phyloP scores from a whole-genome alignment of 805 yeast species.

The Brettanomyces custersianus region DNA sequence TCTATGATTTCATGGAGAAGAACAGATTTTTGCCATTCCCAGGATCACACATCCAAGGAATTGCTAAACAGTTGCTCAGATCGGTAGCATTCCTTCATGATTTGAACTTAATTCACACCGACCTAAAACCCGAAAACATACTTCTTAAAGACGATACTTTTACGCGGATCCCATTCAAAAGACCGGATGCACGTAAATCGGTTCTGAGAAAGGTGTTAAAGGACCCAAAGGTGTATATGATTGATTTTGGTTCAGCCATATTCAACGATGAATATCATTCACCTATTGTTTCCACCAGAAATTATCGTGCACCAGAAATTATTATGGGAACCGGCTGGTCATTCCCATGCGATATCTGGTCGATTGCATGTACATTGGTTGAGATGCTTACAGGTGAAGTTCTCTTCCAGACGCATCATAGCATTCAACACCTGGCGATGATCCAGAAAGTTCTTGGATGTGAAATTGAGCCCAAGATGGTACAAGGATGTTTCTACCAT shows the following conservation, averaged over 20 bases:
- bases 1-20: conserved; percentile 82
- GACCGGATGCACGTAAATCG: conserved; percentile 12
- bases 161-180: conserved; percentile 27
- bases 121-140: conserved; percentile 92
- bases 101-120: conserved; percentile 87
- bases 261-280: conserved; percentile 93
- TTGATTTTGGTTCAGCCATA: conserved; percentile 96
- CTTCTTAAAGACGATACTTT: conserved; percentile 50
- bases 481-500: conserved; percentile 21
- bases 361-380: conserved; percentile 85
- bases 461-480: conserved; percentile 33
- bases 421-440: conserved; percentile 88
- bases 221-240: conserved; percentile 77
- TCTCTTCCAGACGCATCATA: conserved; percentile 88
- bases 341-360: conserved; percentile 95
- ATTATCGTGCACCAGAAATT: conserved; percentile 95
- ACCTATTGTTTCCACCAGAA: conserved; percentile 86
- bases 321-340: conserved; percentile 96
- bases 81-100: conserved; percentile 88
- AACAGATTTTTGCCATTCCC: conserved; percentile 88
- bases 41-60: conserved; percentile 83
- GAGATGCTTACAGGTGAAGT: conserved; percentile 94
- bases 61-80: conserved; percentile 75
- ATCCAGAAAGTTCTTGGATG: conserved; percentile 73
- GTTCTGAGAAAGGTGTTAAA: conserved; percentile 39